These are phyloP conservation scores for Atalantia buxifolia DNA, from an alignment of 345 rosid species.

Conservation along the genomic window DNA sequence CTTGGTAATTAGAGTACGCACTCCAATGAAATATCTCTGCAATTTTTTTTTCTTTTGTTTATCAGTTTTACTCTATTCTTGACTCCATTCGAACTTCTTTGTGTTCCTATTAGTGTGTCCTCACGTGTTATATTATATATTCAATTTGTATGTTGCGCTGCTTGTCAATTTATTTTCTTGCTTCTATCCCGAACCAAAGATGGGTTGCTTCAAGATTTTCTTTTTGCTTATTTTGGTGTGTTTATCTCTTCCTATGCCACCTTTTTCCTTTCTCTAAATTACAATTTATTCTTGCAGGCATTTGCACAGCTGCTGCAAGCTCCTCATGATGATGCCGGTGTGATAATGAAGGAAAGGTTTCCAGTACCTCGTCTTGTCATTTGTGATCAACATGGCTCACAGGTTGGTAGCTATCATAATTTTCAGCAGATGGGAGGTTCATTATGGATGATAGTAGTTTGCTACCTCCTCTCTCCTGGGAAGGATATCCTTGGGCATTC, in stretches of 20 bases:
- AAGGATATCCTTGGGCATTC: neutral
- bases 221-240: neutral
- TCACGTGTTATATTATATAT: neutral
- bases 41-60: neutral
- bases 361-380: slow-evolving; percentile 88
- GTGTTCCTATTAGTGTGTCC: neutral
- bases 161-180: neutral
- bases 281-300: slow-evolving; percentile 40
- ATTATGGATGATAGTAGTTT: neutral
- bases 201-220: neutral
- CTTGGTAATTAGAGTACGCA: neutral
- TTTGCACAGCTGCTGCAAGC: slow-evolving; percentile 75
- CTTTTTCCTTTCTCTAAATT: neutral
- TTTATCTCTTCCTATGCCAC: neutral
- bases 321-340: slow-evolving; percentile 63
- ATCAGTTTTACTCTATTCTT: neutral
- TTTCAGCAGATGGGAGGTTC: neutral
- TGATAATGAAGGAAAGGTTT: slow-evolving; percentile 77
- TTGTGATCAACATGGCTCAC: slow-evolving; percentile 97
- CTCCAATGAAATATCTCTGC: neutral
- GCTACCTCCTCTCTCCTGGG: neutral
- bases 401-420: slow-evolving; percentile 42
- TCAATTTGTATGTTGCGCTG: neutral
- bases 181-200: neutral
- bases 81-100: neutral